Conservation (phyloP, 2,329 filamentous ascomycete genomes). For the Diaporthe destruens region DNA sequence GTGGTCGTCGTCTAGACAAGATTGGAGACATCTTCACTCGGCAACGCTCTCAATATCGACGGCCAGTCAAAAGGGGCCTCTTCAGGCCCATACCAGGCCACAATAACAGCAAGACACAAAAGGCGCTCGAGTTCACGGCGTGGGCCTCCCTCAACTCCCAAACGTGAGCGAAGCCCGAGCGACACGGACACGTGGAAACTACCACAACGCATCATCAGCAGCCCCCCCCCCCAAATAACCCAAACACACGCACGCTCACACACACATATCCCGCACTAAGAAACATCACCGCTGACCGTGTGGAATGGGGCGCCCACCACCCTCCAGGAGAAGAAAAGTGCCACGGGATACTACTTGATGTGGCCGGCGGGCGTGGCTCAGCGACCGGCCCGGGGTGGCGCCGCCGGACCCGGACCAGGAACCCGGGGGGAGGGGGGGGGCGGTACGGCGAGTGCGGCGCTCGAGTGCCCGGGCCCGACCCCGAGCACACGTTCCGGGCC, state of each 20-base stretch:
- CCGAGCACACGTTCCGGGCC: slow-evolving; percentile 16
- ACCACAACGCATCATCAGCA: not conserved
- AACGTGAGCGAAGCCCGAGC: not conserved
- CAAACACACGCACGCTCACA: not conserved
- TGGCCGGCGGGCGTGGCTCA: slow-evolving; percentile 6
- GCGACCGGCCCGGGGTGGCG: not conserved
- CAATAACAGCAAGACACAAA: not conserved
- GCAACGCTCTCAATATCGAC: slow-evolving; percentile 9
- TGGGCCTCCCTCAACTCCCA: slow-evolving; percentile 21
- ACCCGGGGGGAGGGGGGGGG: too few relatives aligned
- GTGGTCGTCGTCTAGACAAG: not conserved
- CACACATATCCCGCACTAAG: not conserved
- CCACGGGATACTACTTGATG: slow-evolving; percentile 19
- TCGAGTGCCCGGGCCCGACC: not conserved
- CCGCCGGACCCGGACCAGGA: slow-evolving; percentile 3
- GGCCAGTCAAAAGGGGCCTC: not conserved
- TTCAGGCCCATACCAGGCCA: not conserved
- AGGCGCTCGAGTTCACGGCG: slow-evolving; percentile 2
- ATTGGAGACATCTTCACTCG: slow-evolving; percentile 1
- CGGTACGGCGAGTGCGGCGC: slow-evolving; percentile 6
- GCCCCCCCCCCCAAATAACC: too few relatives aligned
- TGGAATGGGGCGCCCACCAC: too few relatives aligned
- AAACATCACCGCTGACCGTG: too few relatives aligned
- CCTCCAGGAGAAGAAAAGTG: not conserved
- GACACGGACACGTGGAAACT: not conserved